Conservation (phyloP, 345 rosid species). For the Punica granatum region DNA sequence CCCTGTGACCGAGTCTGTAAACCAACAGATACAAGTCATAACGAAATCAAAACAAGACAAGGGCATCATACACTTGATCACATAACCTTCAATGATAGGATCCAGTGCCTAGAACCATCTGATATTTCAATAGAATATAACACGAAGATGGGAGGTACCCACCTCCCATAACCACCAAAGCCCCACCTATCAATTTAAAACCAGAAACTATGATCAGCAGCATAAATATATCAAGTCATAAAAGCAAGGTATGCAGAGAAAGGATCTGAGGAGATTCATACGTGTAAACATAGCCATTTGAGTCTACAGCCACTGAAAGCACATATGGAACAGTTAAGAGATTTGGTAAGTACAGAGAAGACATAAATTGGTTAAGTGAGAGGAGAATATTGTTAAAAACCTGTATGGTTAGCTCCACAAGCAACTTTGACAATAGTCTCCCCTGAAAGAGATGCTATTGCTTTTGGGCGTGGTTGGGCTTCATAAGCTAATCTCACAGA, state of each 20-base stretch:
- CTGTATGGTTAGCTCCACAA: conserved; percentile 94
- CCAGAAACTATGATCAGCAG: conserved; percentile 14
- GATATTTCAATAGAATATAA: neutral
- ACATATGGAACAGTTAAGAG: conserved; percentile 17
- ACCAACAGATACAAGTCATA: conserved; percentile 9
- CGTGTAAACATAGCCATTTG: conserved; percentile 93
- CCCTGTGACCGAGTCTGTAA: conserved; percentile 90
- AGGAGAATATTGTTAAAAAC: conserved; percentile 24
- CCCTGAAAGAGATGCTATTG: conserved; percentile 63
- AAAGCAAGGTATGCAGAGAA: conserved; percentile 2
- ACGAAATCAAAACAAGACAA: neutral
- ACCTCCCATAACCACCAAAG: conserved; percentile 99
- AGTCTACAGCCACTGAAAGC: conserved; percentile 77
- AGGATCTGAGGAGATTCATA: conserved; percentile 28
- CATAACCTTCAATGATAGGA: neutral
- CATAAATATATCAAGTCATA: conserved; percentile 5
- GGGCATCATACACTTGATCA: neutral
- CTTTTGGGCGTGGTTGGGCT: conserved; percentile 91
- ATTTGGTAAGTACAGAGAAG: neutral
- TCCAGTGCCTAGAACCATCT: neutral
- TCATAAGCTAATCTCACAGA: conserved; percentile 87
- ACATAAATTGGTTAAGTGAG: conserved; percentile 2
- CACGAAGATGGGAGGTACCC: conserved; percentile 16
- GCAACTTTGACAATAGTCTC: conserved; percentile 92
- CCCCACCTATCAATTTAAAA: conserved; percentile 72